Evolutionary conservation across 805 yeast genomes (phyloP).

Genomic region (Teunomyces panamensis): DNA sequence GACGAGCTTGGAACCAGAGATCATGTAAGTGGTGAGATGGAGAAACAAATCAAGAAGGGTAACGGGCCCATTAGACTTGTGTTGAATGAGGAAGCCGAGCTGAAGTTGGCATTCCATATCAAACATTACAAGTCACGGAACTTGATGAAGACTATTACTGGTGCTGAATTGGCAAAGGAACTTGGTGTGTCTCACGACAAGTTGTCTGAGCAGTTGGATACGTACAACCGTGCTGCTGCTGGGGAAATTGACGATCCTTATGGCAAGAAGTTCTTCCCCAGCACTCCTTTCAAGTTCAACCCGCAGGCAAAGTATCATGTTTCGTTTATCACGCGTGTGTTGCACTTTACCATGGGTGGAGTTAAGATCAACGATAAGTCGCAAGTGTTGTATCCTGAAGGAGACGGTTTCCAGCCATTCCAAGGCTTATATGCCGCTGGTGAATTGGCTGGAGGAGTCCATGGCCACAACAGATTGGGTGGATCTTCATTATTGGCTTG

Average conservation of each 20-base stretch:
- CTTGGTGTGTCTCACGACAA: conserved; percentile 29
- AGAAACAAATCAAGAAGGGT: conserved; percentile 36
- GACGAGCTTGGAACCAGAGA: conserved; percentile 62
- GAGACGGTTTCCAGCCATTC: conserved; percentile 23
- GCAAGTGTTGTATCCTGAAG: conserved; percentile 31
- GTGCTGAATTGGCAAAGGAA: conserved; percentile 43
- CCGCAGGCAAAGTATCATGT: conserved; percentile 43
- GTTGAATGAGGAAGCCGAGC: conserved; percentile 45
- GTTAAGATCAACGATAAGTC: conserved; percentile 50
- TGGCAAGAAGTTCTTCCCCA: conserved; percentile 50
- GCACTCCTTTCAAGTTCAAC: conserved; percentile 40
- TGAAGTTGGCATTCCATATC: conserved; percentile 47
- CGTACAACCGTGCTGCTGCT: conserved; percentile 41
- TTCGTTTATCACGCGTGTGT: conserved; percentile 53
- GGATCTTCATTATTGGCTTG: conserved; percentile 45
- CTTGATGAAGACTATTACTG: conserved; percentile 47
- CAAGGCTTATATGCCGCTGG: conserved; percentile 43
- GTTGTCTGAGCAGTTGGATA: conserved; percentile 31
- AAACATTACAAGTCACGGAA: conserved; percentile 57
- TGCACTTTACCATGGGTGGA: conserved; percentile 74
- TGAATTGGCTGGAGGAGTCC: conserved; percentile 46
- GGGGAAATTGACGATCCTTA: conserved; percentile 39
- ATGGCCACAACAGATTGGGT: conserved; percentile 44
- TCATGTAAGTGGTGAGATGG: conserved; percentile 57
- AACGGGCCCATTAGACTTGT: conserved; percentile 50